phyloP scores from a whole-genome alignment of 2,329 filamentous ascomycete genomes.

The Alternaria ethzedia region DNA sequence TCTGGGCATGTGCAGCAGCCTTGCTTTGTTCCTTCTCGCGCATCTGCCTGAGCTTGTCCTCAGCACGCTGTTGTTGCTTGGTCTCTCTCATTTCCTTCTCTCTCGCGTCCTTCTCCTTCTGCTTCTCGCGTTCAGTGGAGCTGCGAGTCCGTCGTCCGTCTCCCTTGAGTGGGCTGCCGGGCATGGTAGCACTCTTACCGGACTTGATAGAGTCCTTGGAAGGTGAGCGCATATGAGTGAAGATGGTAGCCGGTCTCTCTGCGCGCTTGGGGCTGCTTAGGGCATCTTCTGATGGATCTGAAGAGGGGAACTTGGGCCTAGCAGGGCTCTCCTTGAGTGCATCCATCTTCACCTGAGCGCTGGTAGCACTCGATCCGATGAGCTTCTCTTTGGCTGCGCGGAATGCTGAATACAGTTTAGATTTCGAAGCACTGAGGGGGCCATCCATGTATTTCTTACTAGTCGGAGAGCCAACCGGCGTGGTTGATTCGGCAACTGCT shows the following conservation, averaged over 20 bases:
- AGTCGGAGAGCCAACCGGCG: conserved; percentile 62
- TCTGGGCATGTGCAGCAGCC: conserved; percentile 56
- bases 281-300: conserved; percentile 41
- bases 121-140: conserved; percentile 67
- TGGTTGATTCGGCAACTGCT: conserved; percentile 57
- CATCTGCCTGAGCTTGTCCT: conserved; percentile 70
- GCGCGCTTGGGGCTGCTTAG: conserved; percentile 43
- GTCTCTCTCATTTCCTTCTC: conserved; percentile 62
- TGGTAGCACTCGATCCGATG: conserved; percentile 71
- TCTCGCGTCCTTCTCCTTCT: conserved; percentile 63
- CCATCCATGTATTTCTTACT: conserved; percentile 68
- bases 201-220: conserved; percentile 46
- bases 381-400: conserved; percentile 87
- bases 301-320: conserved; percentile 32
- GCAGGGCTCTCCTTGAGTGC: conserved; percentile 50
- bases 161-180: conserved; percentile 42
- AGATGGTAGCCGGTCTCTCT: conserved; percentile 40
- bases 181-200: conserved; percentile 25
- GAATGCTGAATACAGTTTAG: conserved; percentile 87
- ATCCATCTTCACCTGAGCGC: conserved; percentile 65
- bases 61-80: conserved; percentile 67
- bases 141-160: conserved; percentile 61
- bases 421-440: conserved; percentile 89
- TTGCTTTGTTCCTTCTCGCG: conserved; percentile 75
- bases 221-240: conserved; percentile 44